These are phyloP conservation scores for Leccinum longicurvipes DNA, from an alignment of 768 basidiomycete species.

Conservation along the genomic window DNA sequence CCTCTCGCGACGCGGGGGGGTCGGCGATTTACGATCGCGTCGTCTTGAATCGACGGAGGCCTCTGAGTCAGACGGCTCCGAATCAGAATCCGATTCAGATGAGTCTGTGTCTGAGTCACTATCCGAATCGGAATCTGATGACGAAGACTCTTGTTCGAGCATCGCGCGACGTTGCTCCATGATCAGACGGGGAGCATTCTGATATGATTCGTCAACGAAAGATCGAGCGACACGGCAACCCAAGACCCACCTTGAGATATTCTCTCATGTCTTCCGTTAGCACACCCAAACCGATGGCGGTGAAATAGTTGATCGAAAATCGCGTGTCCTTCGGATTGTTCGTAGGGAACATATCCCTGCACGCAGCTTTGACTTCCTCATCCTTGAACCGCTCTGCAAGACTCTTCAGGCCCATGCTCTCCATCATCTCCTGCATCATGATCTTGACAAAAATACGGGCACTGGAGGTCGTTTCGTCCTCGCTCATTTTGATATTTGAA, in stretches of 20 bases:
- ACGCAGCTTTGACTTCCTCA: slow-evolving; percentile 69
- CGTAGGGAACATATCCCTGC: slow-evolving; percentile 88
- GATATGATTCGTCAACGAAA: slow-evolving; percentile 5
- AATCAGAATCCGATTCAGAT: slow-evolving; percentile 40
- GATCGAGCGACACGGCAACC: neutral
- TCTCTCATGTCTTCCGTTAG: slow-evolving; percentile 97
- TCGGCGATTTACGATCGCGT: slow-evolving; percentile 28
- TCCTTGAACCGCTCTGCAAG: slow-evolving; percentile 91
- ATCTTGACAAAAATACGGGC: slow-evolving; percentile 98
- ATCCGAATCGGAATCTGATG: slow-evolving; percentile 39
- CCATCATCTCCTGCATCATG: slow-evolving; percentile 92
- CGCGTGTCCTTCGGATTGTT: slow-evolving; percentile 97
- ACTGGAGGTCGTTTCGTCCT: slow-evolving; percentile 95
- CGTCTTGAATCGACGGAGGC: slow-evolving; percentile 33
- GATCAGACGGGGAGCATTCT: slow-evolving; percentile 91
- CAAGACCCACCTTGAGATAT: slow-evolving; percentile 73
- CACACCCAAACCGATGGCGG: slow-evolving; percentile 85
- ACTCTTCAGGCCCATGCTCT: slow-evolving; percentile 84
- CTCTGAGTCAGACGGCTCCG: slow-evolving; percentile 37
- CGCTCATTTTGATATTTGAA: slow-evolving; percentile 86
- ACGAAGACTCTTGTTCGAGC: slow-evolving; percentile 63
- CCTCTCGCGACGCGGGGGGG: slow-evolving; percentile 31
- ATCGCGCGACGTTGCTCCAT: slow-evolving; percentile 92
- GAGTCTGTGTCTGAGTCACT: slow-evolving; percentile 29
- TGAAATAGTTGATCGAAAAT: slow-evolving; percentile 97